Percentiles rank a stretch among this genome's conserved stretches.
Conservation (phyloP, 2,329 filamentous ascomycete species). For the Fusarium metavorans region DNA sequence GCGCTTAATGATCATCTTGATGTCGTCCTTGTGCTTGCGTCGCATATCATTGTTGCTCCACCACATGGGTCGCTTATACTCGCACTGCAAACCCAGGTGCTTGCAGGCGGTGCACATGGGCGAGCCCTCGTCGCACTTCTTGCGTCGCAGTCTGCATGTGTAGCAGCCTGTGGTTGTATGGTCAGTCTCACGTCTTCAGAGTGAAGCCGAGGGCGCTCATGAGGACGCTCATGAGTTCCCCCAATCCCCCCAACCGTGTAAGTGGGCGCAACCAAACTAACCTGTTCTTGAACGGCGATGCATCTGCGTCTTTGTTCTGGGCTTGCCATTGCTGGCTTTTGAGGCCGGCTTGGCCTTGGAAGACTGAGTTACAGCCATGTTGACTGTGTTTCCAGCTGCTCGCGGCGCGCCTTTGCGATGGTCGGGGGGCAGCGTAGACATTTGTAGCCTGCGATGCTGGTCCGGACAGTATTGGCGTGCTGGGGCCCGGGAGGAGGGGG, state of each 20-base stretch:
- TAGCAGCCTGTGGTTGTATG: constrained; percentile 68
- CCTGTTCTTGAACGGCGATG: constrained; percentile 95
- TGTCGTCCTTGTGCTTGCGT: constrained; percentile 88
- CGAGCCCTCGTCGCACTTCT: constrained; percentile 76
- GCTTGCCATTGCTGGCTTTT: constrained; percentile 65
- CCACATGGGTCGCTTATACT: constrained; percentile 97
- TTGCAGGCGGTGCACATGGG: constrained; percentile 75
- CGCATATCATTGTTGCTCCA: constrained; percentile 94
- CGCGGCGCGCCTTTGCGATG: constrained; percentile 63
- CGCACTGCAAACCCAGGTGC: constrained; percentile 85
- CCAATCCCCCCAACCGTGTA: constrained; percentile 36
- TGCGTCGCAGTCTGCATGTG: constrained; percentile 74
- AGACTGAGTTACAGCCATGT: constrained; percentile 72
- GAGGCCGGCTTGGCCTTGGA: constrained; percentile 69
- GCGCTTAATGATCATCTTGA: constrained; percentile 97
- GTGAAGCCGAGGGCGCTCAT: not conserved
- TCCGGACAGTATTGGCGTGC: constrained; percentile 45
- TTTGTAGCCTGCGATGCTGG: constrained; percentile 61
- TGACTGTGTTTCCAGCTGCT: constrained; percentile 60
- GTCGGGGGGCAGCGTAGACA: constrained; percentile 75
- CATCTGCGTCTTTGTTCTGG: constrained; percentile 84
- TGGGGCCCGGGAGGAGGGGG: constrained; percentile 42
- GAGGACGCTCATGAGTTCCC: constrained; percentile 33
- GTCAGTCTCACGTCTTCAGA: constrained; percentile 29
- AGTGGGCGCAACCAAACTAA: constrained; percentile 73